Conservation (phyloP, 768 basidiomycete species). For the Russula brevipes region DNA sequence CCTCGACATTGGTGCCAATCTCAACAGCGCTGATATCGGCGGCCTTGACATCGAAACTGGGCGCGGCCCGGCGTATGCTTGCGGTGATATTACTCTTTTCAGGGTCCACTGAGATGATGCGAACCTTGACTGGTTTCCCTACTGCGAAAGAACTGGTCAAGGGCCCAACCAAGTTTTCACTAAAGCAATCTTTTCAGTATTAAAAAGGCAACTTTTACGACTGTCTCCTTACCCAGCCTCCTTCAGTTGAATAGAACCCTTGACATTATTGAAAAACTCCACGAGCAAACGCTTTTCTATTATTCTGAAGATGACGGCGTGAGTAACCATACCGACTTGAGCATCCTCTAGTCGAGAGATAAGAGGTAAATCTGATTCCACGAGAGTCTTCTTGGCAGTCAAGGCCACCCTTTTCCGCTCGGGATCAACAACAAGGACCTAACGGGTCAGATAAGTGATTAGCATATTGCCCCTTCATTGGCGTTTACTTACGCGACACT, state of each 20-base stretch:
- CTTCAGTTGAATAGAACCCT: conserved; percentile 70
- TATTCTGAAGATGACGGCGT: conserved; percentile 82
- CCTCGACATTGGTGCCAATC: conserved; percentile 69
- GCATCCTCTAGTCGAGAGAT: conserved; percentile 62
- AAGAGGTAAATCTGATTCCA: conserved; percentile 74
- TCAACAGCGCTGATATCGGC: conserved; percentile 68
- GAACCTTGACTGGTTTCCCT: conserved; percentile 82
- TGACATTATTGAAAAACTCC: conserved; percentile 86
- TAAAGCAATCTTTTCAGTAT: conserved; percentile 31
- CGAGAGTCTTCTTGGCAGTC: conserved; percentile 86
- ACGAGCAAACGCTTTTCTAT: conserved; percentile 75
- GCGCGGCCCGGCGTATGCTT: conserved; percentile 76
- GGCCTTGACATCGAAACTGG: conserved; percentile 44
- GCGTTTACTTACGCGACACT: conserved; percentile 65
- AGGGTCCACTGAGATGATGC: conserved; percentile 59
- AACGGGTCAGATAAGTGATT: conserved; percentile 10
- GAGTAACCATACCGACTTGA: conserved; percentile 61
- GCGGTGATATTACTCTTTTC: conserved; percentile 66
- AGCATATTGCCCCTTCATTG: neutral
- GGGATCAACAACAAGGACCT: conserved; percentile 81
- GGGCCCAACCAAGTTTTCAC: conserved; percentile 58
- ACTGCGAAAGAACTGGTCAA: conserved; percentile 61
- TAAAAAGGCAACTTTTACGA: neutral
- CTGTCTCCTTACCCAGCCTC: conserved; percentile 66
- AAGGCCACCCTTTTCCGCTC: conserved; percentile 76